Evolutionary conservation across 2,329 filamentous ascomycete genomes (phyloP).

Genomic region (Paraconiothyrium brasiliense): DNA sequence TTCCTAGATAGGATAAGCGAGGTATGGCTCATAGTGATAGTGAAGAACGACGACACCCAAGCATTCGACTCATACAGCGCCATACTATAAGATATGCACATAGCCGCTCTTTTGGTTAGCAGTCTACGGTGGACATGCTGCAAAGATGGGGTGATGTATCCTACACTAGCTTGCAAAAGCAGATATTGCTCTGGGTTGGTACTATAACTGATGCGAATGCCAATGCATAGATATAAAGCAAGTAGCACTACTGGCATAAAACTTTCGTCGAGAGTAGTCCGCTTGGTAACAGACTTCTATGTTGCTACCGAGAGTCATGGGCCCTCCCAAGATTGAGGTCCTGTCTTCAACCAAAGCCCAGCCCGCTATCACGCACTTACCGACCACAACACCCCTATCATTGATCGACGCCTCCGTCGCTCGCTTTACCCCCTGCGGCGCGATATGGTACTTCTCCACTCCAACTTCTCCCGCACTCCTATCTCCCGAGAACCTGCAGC

Average conservation of each 20-base stretch:
- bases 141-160: too few relatives aligned
- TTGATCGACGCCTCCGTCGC: slow-evolving; percentile 7
- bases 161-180: too few relatives aligned
- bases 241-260: too few relatives aligned
- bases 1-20: neutral
- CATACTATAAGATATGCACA: neutral
- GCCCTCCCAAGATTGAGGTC: neutral
- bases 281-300: too few relatives aligned
- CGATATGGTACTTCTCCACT: neutral
- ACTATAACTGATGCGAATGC: too few relatives aligned
- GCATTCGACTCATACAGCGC: neutral
- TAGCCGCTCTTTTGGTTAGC: too few relatives aligned
- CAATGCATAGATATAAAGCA: too few relatives aligned
- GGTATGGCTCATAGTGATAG: neutral
- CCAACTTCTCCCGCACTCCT: neutral
- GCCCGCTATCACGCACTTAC: neutral
- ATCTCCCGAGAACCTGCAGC: neutral
- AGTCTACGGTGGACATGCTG: too few relatives aligned
- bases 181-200: too few relatives aligned
- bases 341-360: neutral
- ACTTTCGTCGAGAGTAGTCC: too few relatives aligned
- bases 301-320: neutral
- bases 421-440: slow-evolving; percentile 1
- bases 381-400: neutral
- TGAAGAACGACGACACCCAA: neutral